Percentiles rank a stretch among this genome's conserved stretches.
Evolutionary conservation across 2,329 filamentous ascomycete species (phyloP).

Genomic region (Fusarium sarcochroum): DNA sequence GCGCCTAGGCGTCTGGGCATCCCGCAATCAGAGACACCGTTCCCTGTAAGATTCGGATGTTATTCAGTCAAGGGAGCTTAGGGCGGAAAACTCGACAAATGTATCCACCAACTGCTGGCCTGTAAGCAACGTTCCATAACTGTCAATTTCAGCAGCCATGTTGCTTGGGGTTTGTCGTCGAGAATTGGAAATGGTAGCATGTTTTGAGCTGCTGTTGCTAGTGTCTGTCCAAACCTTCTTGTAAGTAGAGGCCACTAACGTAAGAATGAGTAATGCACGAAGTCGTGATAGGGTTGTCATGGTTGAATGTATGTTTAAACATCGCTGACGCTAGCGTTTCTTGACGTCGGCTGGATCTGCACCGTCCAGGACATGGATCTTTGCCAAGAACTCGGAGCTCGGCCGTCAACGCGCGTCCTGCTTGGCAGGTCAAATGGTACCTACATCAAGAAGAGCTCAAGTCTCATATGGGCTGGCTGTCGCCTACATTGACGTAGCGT

Average conservation of each 20-base stretch:
- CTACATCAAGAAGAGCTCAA: constrained; percentile 48
- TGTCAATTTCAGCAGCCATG: constrained; percentile 4
- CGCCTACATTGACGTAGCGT: constrained; percentile 41
- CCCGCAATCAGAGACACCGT: constrained; percentile 40
- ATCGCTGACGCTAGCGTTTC: constrained; percentile 46
- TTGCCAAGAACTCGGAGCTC: constrained; percentile 49
- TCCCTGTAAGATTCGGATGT: constrained; percentile 40
- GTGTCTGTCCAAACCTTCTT: background rate
- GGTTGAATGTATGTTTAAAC: constrained; percentile 47
- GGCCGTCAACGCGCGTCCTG: constrained; percentile 51
- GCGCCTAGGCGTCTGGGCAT: constrained; percentile 43
- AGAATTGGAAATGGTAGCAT: background rate
- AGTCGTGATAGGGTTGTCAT: constrained; percentile 48
- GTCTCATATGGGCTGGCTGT: constrained; percentile 44
- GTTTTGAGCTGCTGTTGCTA: constrained; percentile 1
- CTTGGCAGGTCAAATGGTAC: constrained; percentile 49
- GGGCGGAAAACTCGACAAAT: constrained; percentile 33
- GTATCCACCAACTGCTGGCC: constrained; percentile 41
- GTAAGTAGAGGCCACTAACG: constrained; percentile 26
- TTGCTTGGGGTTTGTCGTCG: background rate
- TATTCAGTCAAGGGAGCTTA: constrained; percentile 41
- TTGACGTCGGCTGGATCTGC: constrained; percentile 49
- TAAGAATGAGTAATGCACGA: constrained; percentile 30
- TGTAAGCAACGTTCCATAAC: constrained; percentile 33
- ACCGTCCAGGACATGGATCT: constrained; percentile 48